Conservation (phyloP, 495 filamentous ascomycete genomes). For the Hypoxylon fuscum region DNA sequence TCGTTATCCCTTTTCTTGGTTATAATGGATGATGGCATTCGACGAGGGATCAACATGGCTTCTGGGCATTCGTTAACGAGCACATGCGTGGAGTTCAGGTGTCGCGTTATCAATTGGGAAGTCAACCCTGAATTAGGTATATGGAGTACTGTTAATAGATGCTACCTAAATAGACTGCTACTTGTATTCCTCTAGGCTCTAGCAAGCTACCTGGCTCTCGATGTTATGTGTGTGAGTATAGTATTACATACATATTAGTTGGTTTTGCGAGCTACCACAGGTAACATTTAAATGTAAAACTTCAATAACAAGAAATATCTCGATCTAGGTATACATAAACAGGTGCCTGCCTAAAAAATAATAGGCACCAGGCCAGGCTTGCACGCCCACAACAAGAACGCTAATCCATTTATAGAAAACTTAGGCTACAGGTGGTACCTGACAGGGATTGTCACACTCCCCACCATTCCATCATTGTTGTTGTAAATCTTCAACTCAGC, state of each 20-base stretch:
- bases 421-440: conserved; percentile 19
- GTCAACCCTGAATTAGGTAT: not conserved
- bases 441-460: conserved; percentile 32
- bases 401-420: conserved; percentile 17
- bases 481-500: conserved; percentile 9
- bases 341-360: not conserved
- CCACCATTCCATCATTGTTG: conserved; percentile 22
- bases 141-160: not conserved
- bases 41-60: not conserved
- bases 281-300: too few relatives aligned
- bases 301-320: too few relatives aligned
- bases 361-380: too few relatives aligned
- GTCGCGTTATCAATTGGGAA: too few relatives aligned
- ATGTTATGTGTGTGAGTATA: too few relatives aligned
- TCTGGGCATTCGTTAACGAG: conserved; percentile 2
- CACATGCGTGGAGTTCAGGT: conserved; percentile 28
- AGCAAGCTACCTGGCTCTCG: too few relatives aligned
- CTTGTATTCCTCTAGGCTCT: too few relatives aligned
- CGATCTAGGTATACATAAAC: conserved; percentile 1
- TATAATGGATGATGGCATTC: not conserved
- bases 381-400: not conserved
- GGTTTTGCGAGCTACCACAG: too few relatives aligned
- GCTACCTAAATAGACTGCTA: too few relatives aligned
- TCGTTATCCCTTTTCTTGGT: not conserved
- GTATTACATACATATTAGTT: too few relatives aligned